Evolutionary conservation across 2,329 filamentous ascomycete genomes (phyloP), one percentile per base, ranked within the genome.

Genomic region (Botryotinia narcissicola): DNA sequence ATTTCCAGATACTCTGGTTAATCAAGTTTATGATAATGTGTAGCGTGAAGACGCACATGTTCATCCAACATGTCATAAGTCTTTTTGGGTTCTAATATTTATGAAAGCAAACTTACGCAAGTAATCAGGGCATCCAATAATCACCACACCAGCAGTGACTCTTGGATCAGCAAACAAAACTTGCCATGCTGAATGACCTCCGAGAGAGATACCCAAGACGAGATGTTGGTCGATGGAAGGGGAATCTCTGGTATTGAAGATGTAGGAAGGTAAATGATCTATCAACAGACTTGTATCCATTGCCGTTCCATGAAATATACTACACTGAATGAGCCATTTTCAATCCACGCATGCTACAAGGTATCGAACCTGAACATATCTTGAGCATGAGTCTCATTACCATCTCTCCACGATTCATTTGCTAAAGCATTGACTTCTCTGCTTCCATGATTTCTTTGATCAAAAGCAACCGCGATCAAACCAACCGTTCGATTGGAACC

Each of bases 41-140:
- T n/a, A 40, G 2, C 12, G 14, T 40, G 12, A 2, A 40, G 12
- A 61, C 1, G 22, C 16, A 32, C 29, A 25, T 20, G 18, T 42
- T 42, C 4, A 14, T 57, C 6, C 9, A 22, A 40, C 35, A 22
- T 42, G 25, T 29, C 3, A 22, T 4, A 16, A 1, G 16, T 32
- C 25, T 4, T 48, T 29, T 32, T 40, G 42, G 32, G n/a, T 14
- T 12, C 25, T 10, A 18, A 12, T 3, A 6, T 25, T 46, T 22
- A 18, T 32, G 46, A 25, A 10, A 18, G 22, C 29, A 20, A 16
- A 84, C 81, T 83, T 78, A 89, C 92, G 86, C 76, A 91, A 89
- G 79, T 93, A 97, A 82, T 99, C 95, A 0, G 95, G 94, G 82
- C 94, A 97, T 1, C 95, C 96, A 71, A 98, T 93, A 37, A 97